Base-by-base conservation (phyloP, 768 basidiomycete species). In the Hortiboletus campestris region DNA sequence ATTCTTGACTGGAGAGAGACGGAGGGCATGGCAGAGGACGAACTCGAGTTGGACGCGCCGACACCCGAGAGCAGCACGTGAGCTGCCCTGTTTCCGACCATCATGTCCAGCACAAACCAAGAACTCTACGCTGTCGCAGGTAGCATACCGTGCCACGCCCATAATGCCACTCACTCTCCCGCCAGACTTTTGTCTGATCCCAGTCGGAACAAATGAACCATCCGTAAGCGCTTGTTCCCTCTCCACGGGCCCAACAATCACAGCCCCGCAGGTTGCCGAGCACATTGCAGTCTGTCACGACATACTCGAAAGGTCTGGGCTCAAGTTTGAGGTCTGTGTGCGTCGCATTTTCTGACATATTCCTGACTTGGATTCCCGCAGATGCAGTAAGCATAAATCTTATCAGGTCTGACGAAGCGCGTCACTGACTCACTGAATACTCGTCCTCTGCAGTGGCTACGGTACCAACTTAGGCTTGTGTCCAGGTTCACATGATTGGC, bases 131-230 rank as follows among this genome's bases (percentile, higher is more conserved):
- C 88, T 20, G 84, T 89, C 39, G 90, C 89, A 72, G 90, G 89
- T 84, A 71, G 19, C 17, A 16, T n/a, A 6, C 29, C 28, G 43
- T 40, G 19, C 25, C 43, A 25, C 11, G 13, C 51, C 49, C 25
- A 20, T 22, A 38, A 35, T 25, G 44, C 22, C 45, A 28, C 38
- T 45, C 2, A 59, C 49, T 20, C 12, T 19, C 38, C 28, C 38
- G 19, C 36, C 56, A 92, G 92, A 94, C 70, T 93, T 95, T 67
- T 94, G 92, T 65, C 82, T 94, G 38, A 85, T 94, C 53, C 93
- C 92, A 13, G 87, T 94, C 51, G 92, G 92, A 53, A 90, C 88
- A 2, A 82, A 71, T 16, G 81, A 84, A 31, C 74, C 89, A 22
- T 92, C 89, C 7, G 92, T 88, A 59, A 44, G 80, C 56, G n/a